Conservation (phyloP, 768 basidiomycete species). For the Panus rudis region DNA sequence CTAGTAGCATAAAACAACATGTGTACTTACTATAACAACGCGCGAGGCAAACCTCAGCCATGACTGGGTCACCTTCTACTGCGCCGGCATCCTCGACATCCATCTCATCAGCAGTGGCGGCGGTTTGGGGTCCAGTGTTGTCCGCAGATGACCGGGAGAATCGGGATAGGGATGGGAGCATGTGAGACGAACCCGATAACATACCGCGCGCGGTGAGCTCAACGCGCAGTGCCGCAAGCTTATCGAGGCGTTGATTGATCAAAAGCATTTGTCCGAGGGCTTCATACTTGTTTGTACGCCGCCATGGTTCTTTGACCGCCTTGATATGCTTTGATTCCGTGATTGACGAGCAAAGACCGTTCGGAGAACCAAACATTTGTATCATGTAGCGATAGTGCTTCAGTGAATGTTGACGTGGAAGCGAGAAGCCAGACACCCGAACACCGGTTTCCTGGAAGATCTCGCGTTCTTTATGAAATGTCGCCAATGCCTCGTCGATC, state of each 20-base stretch:
- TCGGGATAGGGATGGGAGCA: too few relatives aligned
- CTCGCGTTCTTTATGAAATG: conserved; percentile 8
- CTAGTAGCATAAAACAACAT: too few relatives aligned
- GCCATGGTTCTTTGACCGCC: conserved; percentile 18
- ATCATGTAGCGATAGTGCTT: conserved; percentile 7
- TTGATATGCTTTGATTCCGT: conserved; percentile 17
- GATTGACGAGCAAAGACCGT: conserved; percentile 19
- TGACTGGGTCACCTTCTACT: too few relatives aligned
- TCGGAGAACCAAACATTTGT: conserved; percentile 11
- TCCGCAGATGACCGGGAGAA: too few relatives aligned
- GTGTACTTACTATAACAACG: too few relatives aligned
- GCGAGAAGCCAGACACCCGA: conserved; percentile 5
- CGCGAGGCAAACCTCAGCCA: too few relatives aligned
- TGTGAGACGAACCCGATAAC: too few relatives aligned
- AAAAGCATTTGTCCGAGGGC: conserved; percentile 15
- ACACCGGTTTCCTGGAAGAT: conserved; percentile 13
- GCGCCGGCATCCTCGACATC: too few relatives aligned
- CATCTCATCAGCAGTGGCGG: too few relatives aligned
- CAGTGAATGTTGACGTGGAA: conserved; percentile 14
- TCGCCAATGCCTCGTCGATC: conserved; percentile 10
- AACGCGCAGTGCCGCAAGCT: conserved; percentile 12
- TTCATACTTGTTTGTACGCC: conserved; percentile 11
- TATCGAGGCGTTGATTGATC: conserved; percentile 15
- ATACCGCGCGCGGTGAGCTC: conserved; percentile 12
- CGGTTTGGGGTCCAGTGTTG: too few relatives aligned